These are phyloP conservation scores for Lactifluus piperatus DNA, from an alignment of 768 basidiomycete genomes.

Conservation along the genomic window DNA sequence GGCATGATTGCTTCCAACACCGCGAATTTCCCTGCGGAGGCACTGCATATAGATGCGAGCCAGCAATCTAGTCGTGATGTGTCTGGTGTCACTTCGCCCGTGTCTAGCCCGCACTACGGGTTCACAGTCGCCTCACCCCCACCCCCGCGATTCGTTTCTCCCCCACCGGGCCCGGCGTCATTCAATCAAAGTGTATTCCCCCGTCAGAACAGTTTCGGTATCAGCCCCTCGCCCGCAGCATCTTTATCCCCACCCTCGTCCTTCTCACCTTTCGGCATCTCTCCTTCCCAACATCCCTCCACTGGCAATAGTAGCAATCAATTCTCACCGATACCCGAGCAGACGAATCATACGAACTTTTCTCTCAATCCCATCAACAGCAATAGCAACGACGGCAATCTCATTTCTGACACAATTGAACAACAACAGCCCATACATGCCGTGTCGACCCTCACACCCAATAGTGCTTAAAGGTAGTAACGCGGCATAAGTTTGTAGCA, in stretches of 20 bases:
- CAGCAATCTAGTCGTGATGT: constrained; percentile 24
- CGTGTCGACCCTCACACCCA: constrained; percentile 17
- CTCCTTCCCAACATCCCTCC: constrained; percentile 25
- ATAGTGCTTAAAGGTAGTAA: constrained; percentile 18
- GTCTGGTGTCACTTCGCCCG: constrained; percentile 27
- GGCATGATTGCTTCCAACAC: constrained; percentile 10
- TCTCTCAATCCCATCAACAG: constrained; percentile 19
- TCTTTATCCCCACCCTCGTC: constrained; percentile 22
- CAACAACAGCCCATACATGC: constrained; percentile 20
- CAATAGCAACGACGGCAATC: constrained; percentile 20
- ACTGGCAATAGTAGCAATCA: constrained; percentile 20
- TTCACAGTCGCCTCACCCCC: constrained; percentile 30
- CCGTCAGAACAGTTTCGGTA: constrained; percentile 24
- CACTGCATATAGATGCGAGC: constrained; percentile 20
- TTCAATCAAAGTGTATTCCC: constrained; percentile 17
- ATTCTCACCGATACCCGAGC: constrained; percentile 24
- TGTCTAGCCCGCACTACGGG: constrained; percentile 25
- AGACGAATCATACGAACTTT: constrained; percentile 19
- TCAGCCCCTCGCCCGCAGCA: constrained; percentile 19
- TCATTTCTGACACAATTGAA: constrained; percentile 21
- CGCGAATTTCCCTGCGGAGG: constrained; percentile 12
- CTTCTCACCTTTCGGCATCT: constrained; percentile 32
- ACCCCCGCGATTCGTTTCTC: constrained; percentile 31
- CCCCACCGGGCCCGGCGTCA: constrained; percentile 24
- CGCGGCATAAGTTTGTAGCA: constrained; percentile 20